A percentile compares a stretch with the other conserved stretches of the same genome.
Evolutionary conservation across 2,329 filamentous ascomycete genomes (phyloP).

Genomic region (Fusarium buxicola): DNA sequence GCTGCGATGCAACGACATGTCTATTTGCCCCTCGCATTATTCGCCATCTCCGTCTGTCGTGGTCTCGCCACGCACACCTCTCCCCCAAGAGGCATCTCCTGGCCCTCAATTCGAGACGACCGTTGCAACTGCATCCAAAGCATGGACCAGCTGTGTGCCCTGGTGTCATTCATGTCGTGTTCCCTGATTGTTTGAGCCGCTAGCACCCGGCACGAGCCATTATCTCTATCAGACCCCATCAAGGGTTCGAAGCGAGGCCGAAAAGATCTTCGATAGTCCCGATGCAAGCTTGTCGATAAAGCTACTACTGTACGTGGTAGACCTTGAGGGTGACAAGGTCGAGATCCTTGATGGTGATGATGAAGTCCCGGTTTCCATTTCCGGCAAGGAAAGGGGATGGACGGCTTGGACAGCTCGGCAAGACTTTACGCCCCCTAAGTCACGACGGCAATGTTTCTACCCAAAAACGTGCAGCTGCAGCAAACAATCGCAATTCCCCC

Average conservation of each 20-base stretch:
- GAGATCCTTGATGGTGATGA: constrained; percentile 20
- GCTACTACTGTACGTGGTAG: no score
- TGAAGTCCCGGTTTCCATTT: constrained; percentile 19
- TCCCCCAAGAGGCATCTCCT: constrained; percentile 5
- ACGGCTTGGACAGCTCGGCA: constrained; percentile 20
- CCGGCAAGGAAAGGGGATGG: constrained; percentile 20
- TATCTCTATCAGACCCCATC: constrained; percentile 8
- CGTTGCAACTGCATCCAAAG: constrained; percentile 6
- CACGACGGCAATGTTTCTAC: constrained; percentile 30
- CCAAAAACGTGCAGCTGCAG: constrained; percentile 44
- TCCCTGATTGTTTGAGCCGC: constrained; percentile 27
- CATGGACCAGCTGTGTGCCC: constrained; percentile 1
- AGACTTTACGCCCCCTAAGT: constrained; percentile 19
- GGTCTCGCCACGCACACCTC: constrained; percentile 33
- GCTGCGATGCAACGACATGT: constrained; percentile 37
- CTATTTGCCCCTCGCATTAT: constrained; percentile 25
- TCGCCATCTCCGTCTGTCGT: constrained; percentile 14
- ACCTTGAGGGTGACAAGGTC: constrained; percentile 11
- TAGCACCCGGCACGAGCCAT: constrained; percentile 35
- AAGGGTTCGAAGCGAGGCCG: constrained; percentile 22
- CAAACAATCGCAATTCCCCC: constrained; percentile 29
- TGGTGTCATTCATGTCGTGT: constrained; percentile 8
- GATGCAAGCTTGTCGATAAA: constrained; percentile 22
- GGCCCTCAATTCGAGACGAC: constrained; percentile 9
- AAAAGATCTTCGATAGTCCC: constrained; percentile 36